phyloP scores from a whole-genome alignment of 148 eudicot species.

The Rhododendron henanense region DNA sequence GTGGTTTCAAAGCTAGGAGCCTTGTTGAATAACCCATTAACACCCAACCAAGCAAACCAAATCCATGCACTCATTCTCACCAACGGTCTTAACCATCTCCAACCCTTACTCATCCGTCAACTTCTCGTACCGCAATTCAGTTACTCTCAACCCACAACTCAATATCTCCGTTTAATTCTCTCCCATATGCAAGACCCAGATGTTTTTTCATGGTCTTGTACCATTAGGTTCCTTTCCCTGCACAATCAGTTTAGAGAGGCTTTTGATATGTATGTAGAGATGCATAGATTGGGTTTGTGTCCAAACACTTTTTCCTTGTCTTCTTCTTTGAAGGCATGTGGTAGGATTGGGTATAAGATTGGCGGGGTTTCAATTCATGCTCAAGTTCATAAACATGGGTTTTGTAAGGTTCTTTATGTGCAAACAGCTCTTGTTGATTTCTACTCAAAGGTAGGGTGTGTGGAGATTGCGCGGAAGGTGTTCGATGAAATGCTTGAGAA shows the following conservation, averaged over 20 bases:
- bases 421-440: conserved; percentile 69
- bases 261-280: conserved; percentile 40
- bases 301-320: conserved; percentile 53
- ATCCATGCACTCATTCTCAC: conserved; percentile 55
- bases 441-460: conserved; percentile 58
- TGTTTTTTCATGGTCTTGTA: conserved; percentile 37
- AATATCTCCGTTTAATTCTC: conserved; percentile 43
- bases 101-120: conserved; percentile 33
- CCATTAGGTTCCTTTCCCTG: conserved; percentile 47
- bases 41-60: conserved; percentile 59
- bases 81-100: conserved; percentile 31
- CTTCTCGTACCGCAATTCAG: conserved; percentile 23
- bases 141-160: conserved; percentile 17
- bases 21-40: conserved; percentile 26
- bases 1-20: no score
- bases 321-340: conserved; percentile 68
- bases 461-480: conserved; percentile 50
- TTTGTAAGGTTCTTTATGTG: conserved; percentile 53
- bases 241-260: conserved; percentile 57
- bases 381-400: conserved; percentile 54
- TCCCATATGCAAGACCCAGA: conserved; percentile 34
- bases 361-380: conserved; percentile 71
- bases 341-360: conserved; percentile 28
- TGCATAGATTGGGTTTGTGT: conserved; percentile 40
- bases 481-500: conserved; percentile 59